Evolutionary conservation across 768 basidiomycete species (phyloP).

Genomic region (Trametes gibbosa): DNA sequence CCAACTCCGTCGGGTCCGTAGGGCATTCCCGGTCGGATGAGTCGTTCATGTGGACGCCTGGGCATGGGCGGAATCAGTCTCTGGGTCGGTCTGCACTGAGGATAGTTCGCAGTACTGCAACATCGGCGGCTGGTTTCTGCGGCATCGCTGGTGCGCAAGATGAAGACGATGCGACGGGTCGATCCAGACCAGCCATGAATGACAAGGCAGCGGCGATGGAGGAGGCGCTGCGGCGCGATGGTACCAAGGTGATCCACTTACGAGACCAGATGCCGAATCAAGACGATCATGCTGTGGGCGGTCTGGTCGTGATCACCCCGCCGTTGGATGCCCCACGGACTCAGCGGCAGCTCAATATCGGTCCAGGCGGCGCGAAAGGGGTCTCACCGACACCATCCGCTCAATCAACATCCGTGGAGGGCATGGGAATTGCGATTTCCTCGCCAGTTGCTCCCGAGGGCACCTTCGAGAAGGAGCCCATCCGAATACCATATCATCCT

Average conservation of each 20-base stretch:
- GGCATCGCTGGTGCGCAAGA: slow-evolving; percentile 23
- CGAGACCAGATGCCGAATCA: slow-evolving; percentile 19
- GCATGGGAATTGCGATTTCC: slow-evolving; percentile 46
- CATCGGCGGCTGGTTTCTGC: slow-evolving; percentile 28
- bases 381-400: slow-evolving; percentile 33
- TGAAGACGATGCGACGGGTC: neutral
- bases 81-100: slow-evolving; percentile 38
- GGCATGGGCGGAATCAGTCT: slow-evolving; percentile 38
- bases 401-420: slow-evolving; percentile 24
- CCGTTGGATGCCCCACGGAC: neutral
- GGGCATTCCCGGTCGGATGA: slow-evolving; percentile 24
- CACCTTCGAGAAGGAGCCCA: slow-evolving; percentile 13
- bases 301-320: slow-evolving; percentile 20
- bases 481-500: slow-evolving; percentile 33
- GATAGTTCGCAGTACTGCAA: slow-evolving; percentile 33
- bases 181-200: slow-evolving; percentile 1
- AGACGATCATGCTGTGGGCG: slow-evolving; percentile 6
- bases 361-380: slow-evolving; percentile 13
- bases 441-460: slow-evolving; percentile 33
- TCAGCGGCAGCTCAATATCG: neutral
- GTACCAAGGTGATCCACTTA: slow-evolving; percentile 25
- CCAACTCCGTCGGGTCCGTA: slow-evolving; percentile 31
- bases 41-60: slow-evolving; percentile 25
- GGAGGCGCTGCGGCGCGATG: slow-evolving; percentile 24
- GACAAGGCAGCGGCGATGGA: slow-evolving; percentile 24